Evolutionary conservation across 306 rosid species (phyloP), one percentile per base, ranked within the genome.

Genomic region (Inga oerstediana): DNA sequence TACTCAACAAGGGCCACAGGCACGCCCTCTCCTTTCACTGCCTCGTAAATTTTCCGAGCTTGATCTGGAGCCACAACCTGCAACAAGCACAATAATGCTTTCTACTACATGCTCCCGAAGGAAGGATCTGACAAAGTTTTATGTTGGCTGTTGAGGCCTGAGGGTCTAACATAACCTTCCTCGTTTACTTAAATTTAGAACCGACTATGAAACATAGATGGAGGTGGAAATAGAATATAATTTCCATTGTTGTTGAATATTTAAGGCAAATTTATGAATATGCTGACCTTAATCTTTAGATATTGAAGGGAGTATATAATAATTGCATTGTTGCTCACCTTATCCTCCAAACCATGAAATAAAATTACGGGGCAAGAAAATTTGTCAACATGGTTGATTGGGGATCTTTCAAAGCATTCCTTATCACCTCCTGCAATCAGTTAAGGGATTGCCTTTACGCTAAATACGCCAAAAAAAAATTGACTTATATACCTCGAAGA

Each of bases 261-360:
- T 24, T 39, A n/a, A 19, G 8, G 54, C 41, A 22, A 11, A 67
- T 17, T 59, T 46, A 54, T 9, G 19, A 65, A 72, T 35, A 86
- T 68, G 24, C 3, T 51, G n/a, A 24, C 32, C 49, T 41, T 8
- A 32, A 16, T 7, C 20, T 14, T 62, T 30, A 46, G 2, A 65
- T 15, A 77, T 35, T 7, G 37, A 73, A 59, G 59, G 30, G 64
- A 10, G 44, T 70, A 48, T 75, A 59, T 39, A 2, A 46, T 59
- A 59, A 66, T 44, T 62, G 46, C 65, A 74, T 16, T 67, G 70
- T 49, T 81, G 62, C 84, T 86, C 80, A 94, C 99, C 92, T 93
- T 94, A 88, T 96, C 99, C 39, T 96, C 97, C 89, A 94, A 79
- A 78, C 99, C 99, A 88, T 96, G 99, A 80, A 96, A 96, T 69